Base-by-base conservation (phyloP, 208 protist genomes). In the Leishmania guyanensis region DNA sequence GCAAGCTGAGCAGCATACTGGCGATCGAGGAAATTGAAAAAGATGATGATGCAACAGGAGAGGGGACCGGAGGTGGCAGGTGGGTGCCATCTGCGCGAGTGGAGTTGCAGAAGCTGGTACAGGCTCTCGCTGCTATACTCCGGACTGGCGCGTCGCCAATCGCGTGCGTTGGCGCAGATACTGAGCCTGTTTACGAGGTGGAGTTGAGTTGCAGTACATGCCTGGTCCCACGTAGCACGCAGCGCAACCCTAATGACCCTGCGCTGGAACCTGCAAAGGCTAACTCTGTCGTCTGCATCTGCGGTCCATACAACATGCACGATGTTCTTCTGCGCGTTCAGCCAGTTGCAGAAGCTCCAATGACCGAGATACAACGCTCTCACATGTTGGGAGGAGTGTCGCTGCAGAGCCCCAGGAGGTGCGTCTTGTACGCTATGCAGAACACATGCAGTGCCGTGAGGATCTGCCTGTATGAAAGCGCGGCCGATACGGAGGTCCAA, bases 11-110 rank as follows among this genome's bases (percentile, higher is more conserved):
- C 4, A 46, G 72, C 3, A 64, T 54, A 43, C 68, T 43, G 4
- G 64, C 39, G 12, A 71, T 85, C 20, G 85, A 88, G 70, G 75
- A 20, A 1, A 86, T 82, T 56, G 82, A 85, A 17, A 71, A 66
- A 14, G 82, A 85, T 5, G 82, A 88, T n/a, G 80, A 72, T 50
- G 17, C 5, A 10, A 14, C 16, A 3, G 68, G 78, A 12, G 80
- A 79, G 29, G 77, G 16, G 16, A 64, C n/a, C 9, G 75, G 58
- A 26, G 51, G 17, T 62, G 56, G 26, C 26, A 10, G 43, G 5
- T 79, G 71, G 82, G 14, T 75, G 6, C 64, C 60, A 33, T 53
- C 12, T 3, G 73, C 77, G 6, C 43, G 46, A 26, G 54, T 56
- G 20, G 82, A 85, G 72, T 54, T 85, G 39, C 77, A 85, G 53